A percentile compares a stretch with the other conserved stretches of the same genome.
Conservation (phyloP, 805 yeast genomes). For the Barnettozyma sucrosica region DNA sequence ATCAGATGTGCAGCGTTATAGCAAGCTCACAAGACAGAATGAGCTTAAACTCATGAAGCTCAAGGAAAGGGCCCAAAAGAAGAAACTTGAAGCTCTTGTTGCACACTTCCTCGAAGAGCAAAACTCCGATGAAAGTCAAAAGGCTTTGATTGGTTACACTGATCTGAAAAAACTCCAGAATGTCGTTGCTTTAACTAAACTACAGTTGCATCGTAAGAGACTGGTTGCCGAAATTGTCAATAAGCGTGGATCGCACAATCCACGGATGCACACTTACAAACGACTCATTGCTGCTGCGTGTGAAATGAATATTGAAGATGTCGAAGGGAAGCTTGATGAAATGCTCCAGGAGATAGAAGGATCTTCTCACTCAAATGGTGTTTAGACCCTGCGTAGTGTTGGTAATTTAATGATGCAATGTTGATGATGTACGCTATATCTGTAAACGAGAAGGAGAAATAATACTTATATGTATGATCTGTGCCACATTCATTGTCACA, state of each 20-base stretch:
- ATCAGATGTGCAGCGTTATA: constrained; percentile 20
- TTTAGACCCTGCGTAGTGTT: not conserved
- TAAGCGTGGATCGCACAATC: constrained; percentile 26
- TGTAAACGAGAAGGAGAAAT: no score
- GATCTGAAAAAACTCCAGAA: constrained; percentile 19
- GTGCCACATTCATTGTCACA: no score
- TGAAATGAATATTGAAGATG: constrained; percentile 59
- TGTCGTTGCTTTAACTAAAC: constrained; percentile 31
- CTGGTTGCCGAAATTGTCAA: constrained; percentile 32
- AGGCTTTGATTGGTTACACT: constrained; percentile 1
- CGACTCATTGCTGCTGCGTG: constrained; percentile 64
- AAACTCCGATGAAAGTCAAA: not conserved
- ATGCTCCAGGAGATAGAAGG: constrained; percentile 34
- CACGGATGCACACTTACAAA: constrained; percentile 60
- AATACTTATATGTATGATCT: no score
- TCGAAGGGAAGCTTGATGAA: constrained; percentile 61
- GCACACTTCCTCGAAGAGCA: not conserved
- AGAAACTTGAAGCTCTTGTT: constrained; percentile 11
- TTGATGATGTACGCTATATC: not conserved
- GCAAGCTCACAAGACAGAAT: constrained; percentile 17
- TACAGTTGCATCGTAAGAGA: constrained; percentile 38
- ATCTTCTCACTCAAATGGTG: not conserved
- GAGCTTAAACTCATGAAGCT: constrained; percentile 24
- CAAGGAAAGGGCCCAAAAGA: constrained; percentile 28
- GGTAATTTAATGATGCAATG: not conserved